Evolutionary conservation across 176 grass and related monocot genomes (phyloP).

Genomic region (Melocanna baccifera): DNA sequence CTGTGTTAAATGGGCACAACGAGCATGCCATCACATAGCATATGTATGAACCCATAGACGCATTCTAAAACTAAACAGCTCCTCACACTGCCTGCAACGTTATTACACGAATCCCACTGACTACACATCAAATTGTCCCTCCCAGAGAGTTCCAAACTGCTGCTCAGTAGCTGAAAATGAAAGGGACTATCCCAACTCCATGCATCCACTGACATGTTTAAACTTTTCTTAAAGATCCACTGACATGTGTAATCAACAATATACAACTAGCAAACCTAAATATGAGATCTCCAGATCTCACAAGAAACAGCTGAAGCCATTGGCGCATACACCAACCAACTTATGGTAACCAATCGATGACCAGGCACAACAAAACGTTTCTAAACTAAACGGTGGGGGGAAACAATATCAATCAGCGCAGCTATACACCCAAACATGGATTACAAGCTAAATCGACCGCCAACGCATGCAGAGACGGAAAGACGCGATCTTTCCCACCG

Average conservation of each 20-base stretch:
- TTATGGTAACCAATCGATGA: background rate
- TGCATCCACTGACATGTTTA: background rate
- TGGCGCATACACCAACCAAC: background rate
- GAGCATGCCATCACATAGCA: background rate
- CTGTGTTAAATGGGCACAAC: background rate
- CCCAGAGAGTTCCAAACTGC: background rate
- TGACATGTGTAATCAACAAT: background rate
- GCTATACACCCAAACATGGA: background rate
- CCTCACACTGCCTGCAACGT: background rate
- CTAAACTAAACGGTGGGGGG: background rate
- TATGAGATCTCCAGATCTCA: conserved; percentile 18
- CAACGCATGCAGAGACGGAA: background rate
- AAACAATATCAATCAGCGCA: background rate
- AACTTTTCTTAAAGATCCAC: background rate
- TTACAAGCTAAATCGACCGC: background rate
- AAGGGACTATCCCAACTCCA: background rate
- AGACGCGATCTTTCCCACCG: background rate
- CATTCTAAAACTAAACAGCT: background rate
- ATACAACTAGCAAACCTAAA: background rate
- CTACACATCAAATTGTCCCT: background rate
- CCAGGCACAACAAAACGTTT: background rate
- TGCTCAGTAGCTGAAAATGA: background rate
- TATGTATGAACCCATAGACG: background rate
- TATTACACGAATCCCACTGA: background rate
- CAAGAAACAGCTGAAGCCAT: conserved; percentile 12